Base-by-base conservation (phyloP, 306 rosid genomes). In the Prunus dulcis region DNA sequence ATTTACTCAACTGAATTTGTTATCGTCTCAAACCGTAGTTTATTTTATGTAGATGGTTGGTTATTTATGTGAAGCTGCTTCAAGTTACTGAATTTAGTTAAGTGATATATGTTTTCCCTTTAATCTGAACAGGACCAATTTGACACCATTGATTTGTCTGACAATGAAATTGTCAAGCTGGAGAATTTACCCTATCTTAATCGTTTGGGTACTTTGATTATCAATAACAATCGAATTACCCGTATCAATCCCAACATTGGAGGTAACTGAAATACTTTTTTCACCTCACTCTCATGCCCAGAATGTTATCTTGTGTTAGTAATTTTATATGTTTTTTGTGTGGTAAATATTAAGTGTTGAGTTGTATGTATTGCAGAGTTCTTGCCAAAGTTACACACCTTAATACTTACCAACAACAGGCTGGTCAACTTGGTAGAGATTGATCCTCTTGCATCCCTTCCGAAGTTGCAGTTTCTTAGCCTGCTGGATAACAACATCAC, bases 341-440 rank as follows among this genome's bases (percentile, higher is more conserved):
- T 57, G 43, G 7, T 38, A 2, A 8, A 67, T 64, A 2, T 28
- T 4, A 12, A 76, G 58, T 45, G 1, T 14, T 19, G 25, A 57
- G 67, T 47, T 55, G 53, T 69, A 76, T 84, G 46, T 67, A 4
- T 67, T 83, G 86, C 91, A 94, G 97, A 94, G 85, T 92, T 88
- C 82, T 72, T 94, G 85, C 97, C 97, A 3, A 89, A 94, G 63
- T 80, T 94, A 72, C 97, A 94, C 82, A 86, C 96, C 1, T 84
- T 94, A 60, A 91, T 94, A 70, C 95, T 94, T 78, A 92, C 96
- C 20, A 94, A 94, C 89, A 94, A 94, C 86, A 87, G 97, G 89
- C 93, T 94, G 78, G 97, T 87, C 65, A 94, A 94, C 93, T 83
- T 94, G 76, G 90, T 83, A 28, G 98, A 94, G 87, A 94, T 94